These are phyloP conservation scores for Starmerella bombi DNA, from an alignment of 805 yeast species.

Conservation along the genomic window DNA sequence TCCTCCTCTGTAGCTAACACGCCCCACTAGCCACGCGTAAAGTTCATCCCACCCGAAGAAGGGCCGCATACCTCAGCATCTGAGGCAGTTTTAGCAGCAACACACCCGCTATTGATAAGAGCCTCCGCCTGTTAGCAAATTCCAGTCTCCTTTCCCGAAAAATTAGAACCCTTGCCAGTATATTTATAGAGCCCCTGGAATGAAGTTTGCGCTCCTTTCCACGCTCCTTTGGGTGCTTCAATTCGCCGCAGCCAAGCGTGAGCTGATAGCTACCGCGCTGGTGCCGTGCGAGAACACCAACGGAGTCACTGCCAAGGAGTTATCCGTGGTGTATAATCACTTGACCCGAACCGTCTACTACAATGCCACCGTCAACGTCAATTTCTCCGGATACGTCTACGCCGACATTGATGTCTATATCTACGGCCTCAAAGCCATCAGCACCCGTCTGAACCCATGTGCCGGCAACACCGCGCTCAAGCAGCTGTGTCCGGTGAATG, in stretches of 20 bases:
- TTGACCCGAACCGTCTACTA: constrained; percentile 54
- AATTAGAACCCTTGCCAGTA: no score
- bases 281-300: constrained; percentile 78
- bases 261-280: constrained; percentile 49
- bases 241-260: constrained; percentile 9
- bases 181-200: neutral
- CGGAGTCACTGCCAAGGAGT: constrained; percentile 55
- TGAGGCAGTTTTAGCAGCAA: no score
- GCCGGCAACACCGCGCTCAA: constrained; percentile 40
- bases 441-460: constrained; percentile 50
- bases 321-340: constrained; percentile 66
- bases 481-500: constrained; percentile 79
- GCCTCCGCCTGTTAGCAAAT: no score
- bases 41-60: no score
- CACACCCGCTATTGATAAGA: no score
- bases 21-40: no score
- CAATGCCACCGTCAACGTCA: constrained; percentile 55
- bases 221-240: constrained; percentile 4
- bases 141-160: no score
- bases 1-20: no score
- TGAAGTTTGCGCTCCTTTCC: constrained; percentile 8
- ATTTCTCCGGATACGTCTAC: constrained; percentile 47
- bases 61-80: no score
- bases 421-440: constrained; percentile 65
- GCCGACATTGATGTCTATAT: constrained; percentile 72